phyloP scores from a whole-genome alignment of 805 yeast species.

The Yarrowia sp. region DNA sequence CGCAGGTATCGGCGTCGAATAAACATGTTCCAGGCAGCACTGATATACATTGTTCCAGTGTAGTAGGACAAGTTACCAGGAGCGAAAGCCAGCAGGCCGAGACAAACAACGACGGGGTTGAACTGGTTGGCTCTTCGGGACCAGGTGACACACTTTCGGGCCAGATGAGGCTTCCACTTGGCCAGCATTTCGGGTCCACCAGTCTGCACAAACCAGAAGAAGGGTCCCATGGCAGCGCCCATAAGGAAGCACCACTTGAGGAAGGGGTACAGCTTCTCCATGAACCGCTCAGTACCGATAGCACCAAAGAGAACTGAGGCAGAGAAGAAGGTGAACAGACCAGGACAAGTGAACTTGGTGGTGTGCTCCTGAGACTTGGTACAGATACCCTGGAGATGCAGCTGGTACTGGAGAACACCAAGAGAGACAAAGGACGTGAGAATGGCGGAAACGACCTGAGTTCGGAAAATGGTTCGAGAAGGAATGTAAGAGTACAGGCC shows the following conservation, averaged over 20 bases:
- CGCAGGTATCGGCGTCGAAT: conserved; percentile 43
- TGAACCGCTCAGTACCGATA: conserved; percentile 49
- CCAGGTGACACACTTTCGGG: not conserved
- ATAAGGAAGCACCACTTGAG: conserved; percentile 31
- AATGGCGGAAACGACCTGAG: conserved; percentile 47
- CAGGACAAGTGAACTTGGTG: conserved; percentile 38
- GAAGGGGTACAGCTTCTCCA: conserved; percentile 35
- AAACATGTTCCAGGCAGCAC: conserved; percentile 47
- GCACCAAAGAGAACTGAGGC: conserved; percentile 48
- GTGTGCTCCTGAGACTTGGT: not conserved
- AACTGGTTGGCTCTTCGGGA: not conserved
- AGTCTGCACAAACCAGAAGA: not conserved
- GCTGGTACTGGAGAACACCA: conserved; percentile 39
- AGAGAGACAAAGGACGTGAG: conserved; percentile 36
- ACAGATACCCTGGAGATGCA: conserved; percentile 37
- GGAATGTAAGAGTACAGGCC: conserved; percentile 60
- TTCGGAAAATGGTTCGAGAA: conserved; percentile 54
- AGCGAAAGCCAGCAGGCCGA: not conserved
- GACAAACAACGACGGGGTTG: not conserved
- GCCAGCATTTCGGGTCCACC: conserved; percentile 29
- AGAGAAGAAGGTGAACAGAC: conserved; percentile 47
- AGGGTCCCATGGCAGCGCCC: conserved; percentile 33
- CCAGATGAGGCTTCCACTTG: not conserved
- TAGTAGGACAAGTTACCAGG: conserved; percentile 42
- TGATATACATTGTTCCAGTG: conserved; percentile 43